Conservation (phyloP, 2,329 filamentous ascomycete genomes). For the Chalara sp. region DNA sequence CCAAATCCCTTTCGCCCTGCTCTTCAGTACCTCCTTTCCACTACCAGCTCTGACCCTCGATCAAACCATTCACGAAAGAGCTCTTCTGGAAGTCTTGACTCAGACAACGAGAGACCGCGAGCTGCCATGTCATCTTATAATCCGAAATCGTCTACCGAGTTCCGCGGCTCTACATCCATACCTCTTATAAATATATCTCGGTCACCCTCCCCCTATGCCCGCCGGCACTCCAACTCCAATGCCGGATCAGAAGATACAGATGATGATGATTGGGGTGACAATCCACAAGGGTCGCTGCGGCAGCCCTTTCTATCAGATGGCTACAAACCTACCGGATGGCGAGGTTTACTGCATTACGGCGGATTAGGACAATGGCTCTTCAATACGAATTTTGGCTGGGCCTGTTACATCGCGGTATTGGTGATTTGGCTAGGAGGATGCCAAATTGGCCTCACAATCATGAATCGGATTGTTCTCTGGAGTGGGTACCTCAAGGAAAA, state of each 20-base stretch:
- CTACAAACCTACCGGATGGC: conserved; percentile 25
- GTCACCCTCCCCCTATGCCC: conserved; percentile 34
- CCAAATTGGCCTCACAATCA: conserved; percentile 38
- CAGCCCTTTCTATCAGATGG: conserved; percentile 24
- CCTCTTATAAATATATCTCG: conserved; percentile 39
- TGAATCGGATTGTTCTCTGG: conserved; percentile 44
- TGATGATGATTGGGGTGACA: conserved; percentile 33
- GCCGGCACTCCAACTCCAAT: conserved; percentile 33
- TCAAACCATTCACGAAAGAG: conserved; percentile 13
- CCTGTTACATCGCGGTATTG: conserved; percentile 39
- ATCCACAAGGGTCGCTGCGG: conserved; percentile 25
- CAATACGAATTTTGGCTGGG: conserved; percentile 38
- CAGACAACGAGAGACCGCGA: conserved; percentile 13
- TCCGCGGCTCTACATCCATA: conserved; percentile 28
- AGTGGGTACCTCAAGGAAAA: conserved; percentile 29
- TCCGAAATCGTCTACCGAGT: conserved; percentile 20
- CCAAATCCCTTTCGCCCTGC: conserved; percentile 31
- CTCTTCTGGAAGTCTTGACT: conserved; percentile 21
- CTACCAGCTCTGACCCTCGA: not conserved
- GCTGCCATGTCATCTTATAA: conserved; percentile 20
- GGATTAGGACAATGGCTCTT: conserved; percentile 42
- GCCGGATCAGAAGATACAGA: conserved; percentile 35
- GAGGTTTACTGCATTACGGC: conserved; percentile 30
- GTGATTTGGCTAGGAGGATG: conserved; percentile 41
- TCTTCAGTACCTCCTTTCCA: conserved; percentile 29